A percentile compares a stretch with the other conserved stretches of the same genome.
These are phyloP conservation scores for Bondarzewia mesenterica DNA, from an alignment of 1,284 basidiomycete species.

Conservation along the genomic window DNA sequence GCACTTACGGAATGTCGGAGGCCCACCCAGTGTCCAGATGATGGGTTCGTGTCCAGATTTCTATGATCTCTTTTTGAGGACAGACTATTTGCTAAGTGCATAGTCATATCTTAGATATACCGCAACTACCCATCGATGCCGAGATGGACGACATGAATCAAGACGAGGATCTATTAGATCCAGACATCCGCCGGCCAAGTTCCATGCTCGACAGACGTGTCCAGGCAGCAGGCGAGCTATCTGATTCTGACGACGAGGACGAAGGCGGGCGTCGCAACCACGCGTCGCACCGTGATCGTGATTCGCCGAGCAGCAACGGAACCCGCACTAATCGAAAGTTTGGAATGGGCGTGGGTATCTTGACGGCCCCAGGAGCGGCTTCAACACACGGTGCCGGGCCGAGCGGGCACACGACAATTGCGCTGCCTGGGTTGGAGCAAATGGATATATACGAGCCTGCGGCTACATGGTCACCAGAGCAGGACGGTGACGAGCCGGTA, in stretches of 20 bases:
- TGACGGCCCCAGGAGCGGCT: slow-evolving; percentile 47
- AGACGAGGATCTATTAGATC: slow-evolving; percentile 74
- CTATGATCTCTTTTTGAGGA: not conserved
- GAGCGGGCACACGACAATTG: slow-evolving; percentile 54
- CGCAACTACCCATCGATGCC: slow-evolving; percentile 73
- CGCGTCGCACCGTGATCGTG: slow-evolving; percentile 39
- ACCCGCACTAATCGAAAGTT: slow-evolving; percentile 45
- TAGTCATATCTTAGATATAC: slow-evolving; percentile 42
- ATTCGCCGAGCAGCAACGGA: slow-evolving; percentile 20
- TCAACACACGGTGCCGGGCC: slow-evolving; percentile 64
- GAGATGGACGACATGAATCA: slow-evolving; percentile 69
- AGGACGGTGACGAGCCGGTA: slow-evolving; percentile 9
- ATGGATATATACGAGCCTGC: slow-evolving; percentile 24
- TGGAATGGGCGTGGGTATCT: slow-evolving; percentile 60
- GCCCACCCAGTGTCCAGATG: slow-evolving; percentile 89
- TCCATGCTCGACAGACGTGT: slow-evolving; percentile 64
- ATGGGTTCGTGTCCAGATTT: slow-evolving; percentile 43
- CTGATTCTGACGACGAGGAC: slow-evolving; percentile 83
- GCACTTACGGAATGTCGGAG: slow-evolving; percentile 75
- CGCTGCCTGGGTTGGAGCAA: slow-evolving; percentile 17
- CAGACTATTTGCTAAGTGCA: not conserved
- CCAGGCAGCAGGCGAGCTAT: slow-evolving; percentile 75
- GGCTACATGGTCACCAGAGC: slow-evolving; percentile 2
- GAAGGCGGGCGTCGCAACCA: slow-evolving; percentile 71
- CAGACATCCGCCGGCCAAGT: slow-evolving; percentile 66